Conservation (phyloP, 176 grass and related monocot species). For the Ampelocalamus luodianensis region DNA sequence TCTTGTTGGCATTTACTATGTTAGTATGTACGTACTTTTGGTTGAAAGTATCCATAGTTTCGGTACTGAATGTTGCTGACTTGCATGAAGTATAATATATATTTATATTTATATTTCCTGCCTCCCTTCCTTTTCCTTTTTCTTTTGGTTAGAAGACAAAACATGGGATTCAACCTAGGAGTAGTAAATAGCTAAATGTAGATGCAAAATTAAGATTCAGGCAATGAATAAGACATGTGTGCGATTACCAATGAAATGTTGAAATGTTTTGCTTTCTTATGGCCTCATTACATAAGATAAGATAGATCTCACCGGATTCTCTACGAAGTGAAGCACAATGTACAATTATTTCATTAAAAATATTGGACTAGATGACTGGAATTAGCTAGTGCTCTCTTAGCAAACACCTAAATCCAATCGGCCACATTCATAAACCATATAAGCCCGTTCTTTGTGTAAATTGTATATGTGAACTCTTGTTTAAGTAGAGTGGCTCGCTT, state of each 20-base stretch:
- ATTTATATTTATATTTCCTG: background rate
- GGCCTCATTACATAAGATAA: background rate
- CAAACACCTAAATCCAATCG: background rate
- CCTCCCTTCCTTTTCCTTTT: background rate
- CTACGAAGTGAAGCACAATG: background rate
- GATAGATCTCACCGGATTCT: background rate
- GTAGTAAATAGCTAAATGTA: background rate
- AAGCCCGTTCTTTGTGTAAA: background rate
- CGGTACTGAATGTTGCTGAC: background rate
- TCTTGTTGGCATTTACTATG: slow-evolving; percentile 25
- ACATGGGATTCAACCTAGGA: slow-evolving; percentile 5
- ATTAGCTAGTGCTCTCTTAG: background rate
- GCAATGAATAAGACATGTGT: background rate
- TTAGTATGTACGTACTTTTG: background rate
- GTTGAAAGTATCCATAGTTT: slow-evolving; percentile 10
- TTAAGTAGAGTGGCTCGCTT: background rate
- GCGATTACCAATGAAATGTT: background rate
- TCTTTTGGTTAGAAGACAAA: background rate
- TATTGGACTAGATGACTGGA: background rate
- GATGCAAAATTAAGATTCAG: background rate
- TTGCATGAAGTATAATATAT: background rate
- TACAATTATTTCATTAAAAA: background rate
- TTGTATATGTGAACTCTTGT: background rate
- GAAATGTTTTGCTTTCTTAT: background rate
- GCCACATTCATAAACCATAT: background rate